Conservation (phyloP, 176 grass and related monocot species). For the Elymus sibiricus region DNA sequence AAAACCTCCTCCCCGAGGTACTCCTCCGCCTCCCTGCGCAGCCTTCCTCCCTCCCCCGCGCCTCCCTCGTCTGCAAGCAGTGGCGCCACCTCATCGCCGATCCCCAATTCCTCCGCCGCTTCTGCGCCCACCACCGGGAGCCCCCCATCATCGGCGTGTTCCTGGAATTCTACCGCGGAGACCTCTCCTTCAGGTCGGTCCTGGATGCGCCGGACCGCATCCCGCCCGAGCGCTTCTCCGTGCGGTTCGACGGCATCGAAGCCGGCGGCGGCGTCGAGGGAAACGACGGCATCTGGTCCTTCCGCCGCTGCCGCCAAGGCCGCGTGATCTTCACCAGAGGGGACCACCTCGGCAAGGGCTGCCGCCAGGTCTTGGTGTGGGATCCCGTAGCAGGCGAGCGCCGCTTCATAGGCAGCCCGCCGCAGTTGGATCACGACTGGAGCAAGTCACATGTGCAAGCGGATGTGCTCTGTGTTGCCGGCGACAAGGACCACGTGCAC, state of each 20-base stretch:
- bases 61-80: conserved; percentile 10
- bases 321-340: background rate
- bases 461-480: background rate
- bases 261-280: background rate
- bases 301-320: conserved; percentile 23
- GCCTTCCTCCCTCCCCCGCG: background rate
- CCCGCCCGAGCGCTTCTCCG: background rate
- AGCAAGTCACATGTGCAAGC: background rate
- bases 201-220: background rate
- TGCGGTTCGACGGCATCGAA: background rate
- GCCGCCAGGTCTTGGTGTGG: background rate
- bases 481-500: background rate
- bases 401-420: background rate
- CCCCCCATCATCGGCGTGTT: conserved; percentile 19
- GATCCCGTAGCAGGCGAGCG: background rate
- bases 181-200: background rate
- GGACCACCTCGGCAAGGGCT: background rate
- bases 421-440: background rate
- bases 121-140: conserved; percentile 11
- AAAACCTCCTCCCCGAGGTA: conserved; percentile 15
- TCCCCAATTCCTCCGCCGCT: conserved; percentile 1
- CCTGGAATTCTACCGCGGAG: background rate
- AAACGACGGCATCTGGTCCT: background rate
- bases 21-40: conserved; percentile 8
- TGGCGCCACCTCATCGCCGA: background rate